These are phyloP conservation scores for Diaporthe helianthi DNA, from an alignment of 2,329 filamentous ascomycete species.

Conservation along the genomic window DNA sequence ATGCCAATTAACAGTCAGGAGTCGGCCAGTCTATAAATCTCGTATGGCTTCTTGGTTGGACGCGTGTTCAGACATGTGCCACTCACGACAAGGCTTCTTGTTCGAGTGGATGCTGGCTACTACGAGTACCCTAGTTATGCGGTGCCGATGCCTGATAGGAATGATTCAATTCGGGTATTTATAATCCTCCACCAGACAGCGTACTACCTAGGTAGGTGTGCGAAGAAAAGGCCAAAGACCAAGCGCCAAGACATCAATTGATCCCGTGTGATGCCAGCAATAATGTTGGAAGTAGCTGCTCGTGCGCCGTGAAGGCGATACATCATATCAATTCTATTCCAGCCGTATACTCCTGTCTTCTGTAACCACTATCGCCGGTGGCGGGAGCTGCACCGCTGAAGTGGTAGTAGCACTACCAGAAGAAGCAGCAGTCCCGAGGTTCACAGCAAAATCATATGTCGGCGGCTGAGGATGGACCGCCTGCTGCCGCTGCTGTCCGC, in stretches of 20 bases:
- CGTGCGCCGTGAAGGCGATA: no score
- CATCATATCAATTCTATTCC: no score
- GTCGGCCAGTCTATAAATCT: no score
- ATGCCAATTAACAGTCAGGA: no score
- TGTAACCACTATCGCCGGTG: neutral
- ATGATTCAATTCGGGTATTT: constrained; percentile 16
- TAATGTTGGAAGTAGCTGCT: neutral
- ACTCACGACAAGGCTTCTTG: neutral
- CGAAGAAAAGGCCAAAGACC: neutral
- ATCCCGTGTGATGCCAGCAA: neutral
- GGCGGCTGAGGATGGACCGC: neutral
- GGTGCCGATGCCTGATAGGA: constrained; percentile 8
- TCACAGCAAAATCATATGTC: constrained; percentile 17
- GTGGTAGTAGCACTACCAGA: neutral
- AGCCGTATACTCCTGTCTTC: neutral
- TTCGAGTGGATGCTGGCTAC: neutral
- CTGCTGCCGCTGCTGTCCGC: neutral
- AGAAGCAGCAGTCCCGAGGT: neutral
- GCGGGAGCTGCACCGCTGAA: neutral
- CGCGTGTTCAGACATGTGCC: neutral
- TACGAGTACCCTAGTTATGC: neutral
- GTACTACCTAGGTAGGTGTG: neutral
- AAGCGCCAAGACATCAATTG: neutral
- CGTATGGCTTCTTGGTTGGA: no score
- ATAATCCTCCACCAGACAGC: neutral